Evolutionary conservation across 2,329 filamentous ascomycete species (phyloP), one percentile per base, ranked within the genome.

Genomic region (Moelleriella libera): DNA sequence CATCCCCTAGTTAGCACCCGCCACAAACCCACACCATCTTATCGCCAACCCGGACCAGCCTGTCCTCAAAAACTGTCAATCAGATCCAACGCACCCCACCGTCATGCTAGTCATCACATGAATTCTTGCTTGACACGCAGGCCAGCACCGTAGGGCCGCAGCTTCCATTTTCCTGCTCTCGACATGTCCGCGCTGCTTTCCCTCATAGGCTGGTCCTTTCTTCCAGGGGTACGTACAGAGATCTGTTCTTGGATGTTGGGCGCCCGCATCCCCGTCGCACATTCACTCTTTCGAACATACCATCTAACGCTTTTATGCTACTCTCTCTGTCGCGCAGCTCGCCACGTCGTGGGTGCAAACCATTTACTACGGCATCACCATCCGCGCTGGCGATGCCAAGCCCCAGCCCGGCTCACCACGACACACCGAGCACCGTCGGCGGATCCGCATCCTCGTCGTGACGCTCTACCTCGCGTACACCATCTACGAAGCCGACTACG

Each of bases 401-500:
- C 90, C 84, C 2, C 77, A 68, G 49, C 78, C 84, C 37, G 78
- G 85, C 63, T 72, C 75, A n/a, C 73, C 80, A 2, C 80, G 80
- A 54, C 86, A 78, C 62, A 71, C 75, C 52, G 73, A 75, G 49
- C 86, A 97, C 68, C 83, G 88, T 50, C 84, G 85, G 49, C 78
- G 80, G 56, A 90, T 96, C 61, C 82, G 92, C 62, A 83, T 90
- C 60, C 70, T 83, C 55, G 86, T 97, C 58, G 83, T 97, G 45
- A 71, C 83, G 45, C 68, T 78, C 51, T 98, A 97, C 68, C 85
- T 97, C 39, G 67, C 83, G 53, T 96, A 95, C 72, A 95, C 88
- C 44, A 80, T 97, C 57, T 92, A 89, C 68, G 90, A 97, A 68
- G 84, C 88, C 58, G 86, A 94, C 72, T 80, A 85, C 68, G 80